phyloP scores from a whole-genome alignment of 2,329 filamentous ascomycete species.

The Tolypocladium tundrense region DNA sequence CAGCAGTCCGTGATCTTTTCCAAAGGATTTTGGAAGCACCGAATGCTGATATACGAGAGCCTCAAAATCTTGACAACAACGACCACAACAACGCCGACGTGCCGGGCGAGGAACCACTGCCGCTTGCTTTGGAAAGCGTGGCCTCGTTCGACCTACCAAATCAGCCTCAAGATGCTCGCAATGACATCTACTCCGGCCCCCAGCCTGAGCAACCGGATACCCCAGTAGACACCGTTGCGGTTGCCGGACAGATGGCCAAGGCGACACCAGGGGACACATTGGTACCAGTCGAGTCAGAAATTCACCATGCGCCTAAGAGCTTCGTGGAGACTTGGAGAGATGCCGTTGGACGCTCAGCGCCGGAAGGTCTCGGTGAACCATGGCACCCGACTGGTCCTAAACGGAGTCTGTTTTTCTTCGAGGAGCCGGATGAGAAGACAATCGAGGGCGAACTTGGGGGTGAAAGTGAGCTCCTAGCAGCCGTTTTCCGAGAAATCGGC shows the following conservation, averaged over 20 bases:
- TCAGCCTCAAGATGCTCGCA: background rate
- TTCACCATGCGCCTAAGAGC: background rate
- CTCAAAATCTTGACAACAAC: background rate
- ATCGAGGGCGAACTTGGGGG: background rate
- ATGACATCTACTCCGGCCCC: background rate
- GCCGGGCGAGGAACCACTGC: background rate
- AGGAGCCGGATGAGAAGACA: background rate
- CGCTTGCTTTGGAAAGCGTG: background rate
- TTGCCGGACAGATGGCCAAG: background rate
- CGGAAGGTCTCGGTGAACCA: background rate
- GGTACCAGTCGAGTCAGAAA: background rate
- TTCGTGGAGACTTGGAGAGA: slow-evolving; percentile 1
- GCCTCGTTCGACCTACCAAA: background rate
- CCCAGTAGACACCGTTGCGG: background rate
- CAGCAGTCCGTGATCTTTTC: background rate
- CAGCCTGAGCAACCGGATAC: background rate
- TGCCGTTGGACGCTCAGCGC: background rate
- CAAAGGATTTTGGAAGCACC: background rate
- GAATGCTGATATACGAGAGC: background rate
- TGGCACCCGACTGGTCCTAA: background rate
- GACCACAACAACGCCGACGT: too few relatives aligned
- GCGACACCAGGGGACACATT: background rate
- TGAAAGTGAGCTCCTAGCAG: background rate
- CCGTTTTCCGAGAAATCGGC: background rate
- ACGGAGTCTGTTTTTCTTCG: background rate